Evolutionary conservation across 2,329 filamentous ascomycete genomes (phyloP).

Genomic region (Alternaria arborescens): DNA sequence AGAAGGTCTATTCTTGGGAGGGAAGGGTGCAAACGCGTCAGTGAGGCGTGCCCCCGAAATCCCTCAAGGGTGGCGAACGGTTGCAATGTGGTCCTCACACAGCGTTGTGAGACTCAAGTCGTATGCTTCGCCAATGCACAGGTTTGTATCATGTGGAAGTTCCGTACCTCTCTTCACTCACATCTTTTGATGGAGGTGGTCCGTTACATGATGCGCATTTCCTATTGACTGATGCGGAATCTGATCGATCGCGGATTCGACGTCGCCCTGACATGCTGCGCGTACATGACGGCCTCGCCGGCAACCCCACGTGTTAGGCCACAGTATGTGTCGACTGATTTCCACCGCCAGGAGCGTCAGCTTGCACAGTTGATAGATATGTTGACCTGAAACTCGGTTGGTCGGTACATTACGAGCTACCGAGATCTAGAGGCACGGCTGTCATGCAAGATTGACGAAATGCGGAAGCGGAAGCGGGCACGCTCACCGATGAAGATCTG

Average conservation of each 20-base stretch:
- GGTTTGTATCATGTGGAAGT: not conserved
- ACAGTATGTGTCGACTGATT: constrained; percentile 13
- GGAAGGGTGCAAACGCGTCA: not conserved
- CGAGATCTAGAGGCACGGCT: constrained; percentile 19
- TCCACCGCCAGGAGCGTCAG: constrained; percentile 2
- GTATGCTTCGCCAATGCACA: not conserved
- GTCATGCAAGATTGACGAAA: constrained; percentile 17
- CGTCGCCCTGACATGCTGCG: not conserved
- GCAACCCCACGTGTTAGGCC: constrained; percentile 5
- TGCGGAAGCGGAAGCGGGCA: constrained; percentile 21
- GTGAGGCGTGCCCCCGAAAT: not conserved
- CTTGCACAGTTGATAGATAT: constrained; percentile 2
- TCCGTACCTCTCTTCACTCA: not conserved
- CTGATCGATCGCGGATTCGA: not conserved
- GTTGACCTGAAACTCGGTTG: constrained; percentile 14
- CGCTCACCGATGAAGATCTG: constrained; percentile 19
- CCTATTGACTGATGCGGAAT: not conserved
- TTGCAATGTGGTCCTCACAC: not conserved
- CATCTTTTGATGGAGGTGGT: constrained; percentile 1
- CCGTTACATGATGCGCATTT: constrained; percentile 1
- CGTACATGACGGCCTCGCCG: not conserved
- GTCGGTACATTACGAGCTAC: constrained; percentile 12
- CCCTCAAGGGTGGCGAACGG: not conserved
- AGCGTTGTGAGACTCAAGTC: not conserved
- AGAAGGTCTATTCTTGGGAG: constrained; percentile 3